Base-by-base conservation (phyloP, 108 stramenopile genomes). In the Skeletonema marinoi region DNA sequence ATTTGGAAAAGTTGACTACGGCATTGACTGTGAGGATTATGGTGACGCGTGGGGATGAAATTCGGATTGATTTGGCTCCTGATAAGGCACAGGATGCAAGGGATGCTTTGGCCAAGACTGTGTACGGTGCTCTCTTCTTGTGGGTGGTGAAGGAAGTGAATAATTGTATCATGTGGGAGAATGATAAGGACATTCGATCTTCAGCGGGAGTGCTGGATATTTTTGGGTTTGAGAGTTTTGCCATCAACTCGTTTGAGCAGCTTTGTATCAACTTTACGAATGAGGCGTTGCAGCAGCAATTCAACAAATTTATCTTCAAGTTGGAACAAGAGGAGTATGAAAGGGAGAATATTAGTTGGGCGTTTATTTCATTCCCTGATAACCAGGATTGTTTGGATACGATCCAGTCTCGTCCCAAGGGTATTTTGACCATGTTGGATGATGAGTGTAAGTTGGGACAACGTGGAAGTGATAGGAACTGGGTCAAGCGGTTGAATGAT, bases 261-360 rank as follows among this genome's bases (percentile, higher is more conserved):
- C 88, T 99, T 54, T 99, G 98, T 89, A 99, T 99, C 89, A 99
- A 99, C 94, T 99, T 90, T 78, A 97, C 98, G 16, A 99, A 99
- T 86, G 99, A 99, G 83, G 96, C 97, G 32, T 88, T 99, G 54
- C 99, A 99, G 88, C 98, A 99, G 77, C 98, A 98, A 83, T 99
- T 99, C 89, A 99, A 99, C 85, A 93, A 96, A 74, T 97, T 96
- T 72, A 98, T 99, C 41, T 99, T 99, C 93, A 98, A 98, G 83
- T 66, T 95, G 77, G 99, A 99, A 82, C 98, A 99, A 85, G 94
- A 93, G 68, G 97, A 97, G 82, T 99, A 99, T 81, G 92, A 96
- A 69, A 68, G 87, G 19, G 96, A 96, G 73, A 76, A 85, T 42
- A 96, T 96, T 84, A 85, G 85, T 71, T 96, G 96, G 91, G 91